Evolutionary conservation across 2,329 filamentous ascomycete genomes (phyloP).

Genomic region (Dothistroma septosporum): DNA sequence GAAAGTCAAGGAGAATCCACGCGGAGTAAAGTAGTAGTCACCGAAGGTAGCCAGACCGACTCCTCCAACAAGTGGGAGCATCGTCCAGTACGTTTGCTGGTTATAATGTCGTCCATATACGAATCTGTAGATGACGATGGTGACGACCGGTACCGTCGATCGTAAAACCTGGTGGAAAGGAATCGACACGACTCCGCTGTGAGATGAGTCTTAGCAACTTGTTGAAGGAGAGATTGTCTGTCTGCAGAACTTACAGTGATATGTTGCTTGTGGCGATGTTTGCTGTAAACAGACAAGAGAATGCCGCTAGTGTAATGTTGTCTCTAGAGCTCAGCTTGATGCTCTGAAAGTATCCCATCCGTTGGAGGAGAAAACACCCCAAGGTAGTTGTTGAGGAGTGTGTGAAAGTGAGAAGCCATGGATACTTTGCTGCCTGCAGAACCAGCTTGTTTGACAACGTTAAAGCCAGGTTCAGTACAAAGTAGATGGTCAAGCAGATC

Average conservation of each 20-base stretch:
- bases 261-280: constrained; percentile 62
- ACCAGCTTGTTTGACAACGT: constrained; percentile 59
- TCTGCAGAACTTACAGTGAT: constrained; percentile 40
- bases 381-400: constrained; percentile 54
- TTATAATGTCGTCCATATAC: constrained; percentile 55
- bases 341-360: constrained; percentile 51
- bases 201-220: neutral
- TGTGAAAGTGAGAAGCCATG: constrained; percentile 58
- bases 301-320: constrained; percentile 53
- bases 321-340: constrained; percentile 50
- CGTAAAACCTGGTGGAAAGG: constrained; percentile 63
- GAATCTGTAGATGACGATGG: constrained; percentile 57
- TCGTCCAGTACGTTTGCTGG: constrained; percentile 54
- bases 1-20: constrained; percentile 42
- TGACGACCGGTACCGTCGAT: constrained; percentile 58
- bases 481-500: constrained; percentile 36
- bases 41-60: constrained; percentile 58
- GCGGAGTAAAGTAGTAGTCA: constrained; percentile 58
- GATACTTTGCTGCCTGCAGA: constrained; percentile 44
- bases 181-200: constrained; percentile 50
- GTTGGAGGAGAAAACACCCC: constrained; percentile 52
- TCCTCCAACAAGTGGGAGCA: constrained; percentile 57
- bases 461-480: constrained; percentile 46
- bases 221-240: neutral
- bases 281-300: constrained; percentile 58